Evolutionary conservation across 176 grass and related monocot genomes (phyloP), one percentile per base, ranked within the genome.

Genomic region (Musa itinerans): DNA sequence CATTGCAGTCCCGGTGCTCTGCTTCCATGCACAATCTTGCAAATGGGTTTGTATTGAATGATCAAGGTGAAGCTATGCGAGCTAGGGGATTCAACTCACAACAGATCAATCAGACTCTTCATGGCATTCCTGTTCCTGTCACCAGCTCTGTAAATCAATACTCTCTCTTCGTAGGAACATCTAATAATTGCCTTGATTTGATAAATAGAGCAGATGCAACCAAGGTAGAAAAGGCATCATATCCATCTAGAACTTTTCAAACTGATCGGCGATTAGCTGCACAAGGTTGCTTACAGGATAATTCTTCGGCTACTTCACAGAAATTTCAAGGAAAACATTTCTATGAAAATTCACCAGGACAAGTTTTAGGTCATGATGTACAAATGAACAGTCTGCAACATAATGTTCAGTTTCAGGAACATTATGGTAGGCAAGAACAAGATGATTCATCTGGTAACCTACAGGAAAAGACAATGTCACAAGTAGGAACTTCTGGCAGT

Each of bases 401-500:
- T 51, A 52, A 54, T 78, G 65, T 58, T 86, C 84, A 79, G 29
- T 22, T 78, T 71, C 79, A 82, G 71, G 53, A 72, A 59, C 79
- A 62, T 69, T 75, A 75, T 77, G 69, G 70, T 69, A 65, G 69
- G 48, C 59, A 57, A 48, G 76, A 74, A 55, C 55, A 79, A 72
- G 65, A 43, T 80, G 65, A 83, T 71, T 57, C 24, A 70, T 57
- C 74, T 3, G 52, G 56, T 48, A 73, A 73, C 53, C 65, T 73
- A 51, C 55, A 56, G 2, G 74, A 66, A 22, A 85, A 83, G 78
- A 29, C 53, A 67, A 59, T 55, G 71, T n/a, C 49, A 52, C 63
- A 53, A 15, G 10, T 53, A 25, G 69, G 69, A 22, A 22, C 19
- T 20, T 22, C 78, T 25, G 65, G 49, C 66, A 61, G 63, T 78